Evolutionary conservation across 345 rosid genomes (phyloP).

Genomic region (Salix exigua): DNA sequence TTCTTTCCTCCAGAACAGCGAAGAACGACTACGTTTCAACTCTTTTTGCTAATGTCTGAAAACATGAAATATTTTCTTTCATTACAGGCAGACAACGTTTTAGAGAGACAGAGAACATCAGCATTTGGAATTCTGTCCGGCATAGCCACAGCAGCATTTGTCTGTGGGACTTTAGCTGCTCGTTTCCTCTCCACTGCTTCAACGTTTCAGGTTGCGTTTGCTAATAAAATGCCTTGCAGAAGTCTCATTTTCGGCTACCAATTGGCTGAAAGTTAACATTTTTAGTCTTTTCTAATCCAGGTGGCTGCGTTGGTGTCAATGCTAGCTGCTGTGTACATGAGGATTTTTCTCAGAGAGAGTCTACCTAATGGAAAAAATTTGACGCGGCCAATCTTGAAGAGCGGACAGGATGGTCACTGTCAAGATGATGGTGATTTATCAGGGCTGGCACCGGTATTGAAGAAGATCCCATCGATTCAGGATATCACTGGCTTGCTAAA

Average conservation of each 20-base stretch:
- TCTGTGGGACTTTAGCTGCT: constrained; percentile 61
- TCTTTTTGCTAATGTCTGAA: not conserved
- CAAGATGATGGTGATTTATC: constrained; percentile 22
- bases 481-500: constrained; percentile 48
- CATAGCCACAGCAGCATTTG: constrained; percentile 40
- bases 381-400: constrained; percentile 48
- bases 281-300: constrained; percentile 24
- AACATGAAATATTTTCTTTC: not conserved
- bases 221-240: not conserved
- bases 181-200: constrained; percentile 59
- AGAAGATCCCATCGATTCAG: constrained; percentile 53
- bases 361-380: constrained; percentile 19
- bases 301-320: constrained; percentile 55
- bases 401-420: constrained; percentile 7
- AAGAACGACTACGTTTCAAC: not conserved
- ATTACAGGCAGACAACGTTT: constrained; percentile 61
- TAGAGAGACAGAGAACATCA: constrained; percentile 46
- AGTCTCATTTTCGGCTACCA: not conserved
- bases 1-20: no score
- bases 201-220: constrained; percentile 53
- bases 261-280: not conserved
- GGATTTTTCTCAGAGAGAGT: constrained; percentile 65
- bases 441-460: constrained; percentile 11
- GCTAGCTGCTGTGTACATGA: constrained; percentile 67
- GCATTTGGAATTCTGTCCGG: constrained; percentile 74